phyloP scores from a whole-genome alignment of 2,329 filamentous ascomycete genomes.

The Fusarium sp. region DNA sequence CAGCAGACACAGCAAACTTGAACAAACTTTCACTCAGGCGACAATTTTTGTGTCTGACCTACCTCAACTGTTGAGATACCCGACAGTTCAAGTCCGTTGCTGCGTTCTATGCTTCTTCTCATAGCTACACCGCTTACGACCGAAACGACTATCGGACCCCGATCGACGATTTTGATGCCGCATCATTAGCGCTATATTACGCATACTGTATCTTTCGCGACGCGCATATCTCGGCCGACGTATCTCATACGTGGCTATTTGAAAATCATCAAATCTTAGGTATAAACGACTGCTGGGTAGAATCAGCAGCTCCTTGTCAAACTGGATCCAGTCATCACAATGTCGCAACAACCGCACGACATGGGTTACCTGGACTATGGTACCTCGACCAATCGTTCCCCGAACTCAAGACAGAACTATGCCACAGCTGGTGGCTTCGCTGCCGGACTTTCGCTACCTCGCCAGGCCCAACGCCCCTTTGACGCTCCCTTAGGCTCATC shows the following conservation, averaged over 20 bases:
- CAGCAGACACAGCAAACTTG: neutral
- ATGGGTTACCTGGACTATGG: constrained; percentile 79
- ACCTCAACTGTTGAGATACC: constrained; percentile 5
- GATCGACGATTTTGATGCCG: constrained; percentile 44
- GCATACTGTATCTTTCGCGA: constrained; percentile 24
- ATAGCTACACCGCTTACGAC: constrained; percentile 42
- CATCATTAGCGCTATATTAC: constrained; percentile 28
- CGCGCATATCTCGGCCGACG: constrained; percentile 4
- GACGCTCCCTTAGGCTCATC: constrained; percentile 74
- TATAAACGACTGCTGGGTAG: constrained; percentile 37
- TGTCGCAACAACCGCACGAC: constrained; percentile 67
- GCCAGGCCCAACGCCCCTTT: constrained; percentile 77
- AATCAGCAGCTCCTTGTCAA: constrained; percentile 41
- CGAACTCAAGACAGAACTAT: constrained; percentile 74
- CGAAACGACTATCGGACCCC: constrained; percentile 35
- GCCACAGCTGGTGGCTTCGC: constrained; percentile 61
- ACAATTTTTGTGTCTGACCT: neutral
- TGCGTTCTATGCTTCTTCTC: constrained; percentile 15
- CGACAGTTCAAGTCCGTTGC: constrained; percentile 13
- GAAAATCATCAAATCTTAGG: neutral
- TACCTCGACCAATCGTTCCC: constrained; percentile 69
- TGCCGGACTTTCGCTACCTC: constrained; percentile 58
- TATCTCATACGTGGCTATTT: constrained; percentile 17
- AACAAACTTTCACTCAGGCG: constrained; percentile 16
- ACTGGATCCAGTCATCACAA: constrained; percentile 45